A percentile compares a stretch with the other conserved stretches of the same genome.
Conservation (phyloP, 371 early-diverging fungal genomes). For the Apophysomyces trapeziformis region DNA sequence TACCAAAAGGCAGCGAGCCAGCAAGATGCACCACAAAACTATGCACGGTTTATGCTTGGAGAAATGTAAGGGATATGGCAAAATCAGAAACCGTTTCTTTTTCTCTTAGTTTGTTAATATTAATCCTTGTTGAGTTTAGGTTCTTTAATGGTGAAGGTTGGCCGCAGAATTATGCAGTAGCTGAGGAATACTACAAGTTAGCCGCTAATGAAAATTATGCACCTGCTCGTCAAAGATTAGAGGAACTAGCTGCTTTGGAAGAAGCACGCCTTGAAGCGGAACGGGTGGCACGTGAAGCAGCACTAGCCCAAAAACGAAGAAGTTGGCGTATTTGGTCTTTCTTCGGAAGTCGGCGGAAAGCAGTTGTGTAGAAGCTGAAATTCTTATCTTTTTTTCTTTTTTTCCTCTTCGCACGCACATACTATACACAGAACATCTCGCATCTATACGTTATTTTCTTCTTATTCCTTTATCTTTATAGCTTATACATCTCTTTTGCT, state of each 20-base stretch:
- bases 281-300: conserved; percentile 12
- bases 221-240: conserved; percentile 32
- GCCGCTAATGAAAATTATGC: conserved; percentile 49
- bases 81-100: background rate
- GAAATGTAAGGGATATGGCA: conserved; percentile 42
- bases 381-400: background rate
- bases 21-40: conserved; percentile 51
- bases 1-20: conserved; percentile 57
- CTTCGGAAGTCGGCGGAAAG: conserved; percentile 23
- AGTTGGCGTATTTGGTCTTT: conserved; percentile 27
- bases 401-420: background rate
- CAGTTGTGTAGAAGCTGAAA: conserved; percentile 13
- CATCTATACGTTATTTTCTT: too few species aligned
- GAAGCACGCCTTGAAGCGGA: conserved; percentile 15
- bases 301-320: conserved; percentile 14
- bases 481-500: too few species aligned
- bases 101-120: background rate
- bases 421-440: too few species aligned
- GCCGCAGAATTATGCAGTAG: conserved; percentile 43
- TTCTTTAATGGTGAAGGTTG: conserved; percentile 50
- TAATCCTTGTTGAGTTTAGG: conserved; percentile 22
- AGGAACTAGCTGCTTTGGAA: conserved; percentile 21
- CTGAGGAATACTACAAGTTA: conserved; percentile 48
- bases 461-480: too few species aligned
- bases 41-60: conserved; percentile 53